Percentiles rank a stretch among this genome's conserved stretches.
These are phyloP conservation scores for Micractinium conductrix DNA, from an alignment of 139 green algal species.

Conservation along the genomic window DNA sequence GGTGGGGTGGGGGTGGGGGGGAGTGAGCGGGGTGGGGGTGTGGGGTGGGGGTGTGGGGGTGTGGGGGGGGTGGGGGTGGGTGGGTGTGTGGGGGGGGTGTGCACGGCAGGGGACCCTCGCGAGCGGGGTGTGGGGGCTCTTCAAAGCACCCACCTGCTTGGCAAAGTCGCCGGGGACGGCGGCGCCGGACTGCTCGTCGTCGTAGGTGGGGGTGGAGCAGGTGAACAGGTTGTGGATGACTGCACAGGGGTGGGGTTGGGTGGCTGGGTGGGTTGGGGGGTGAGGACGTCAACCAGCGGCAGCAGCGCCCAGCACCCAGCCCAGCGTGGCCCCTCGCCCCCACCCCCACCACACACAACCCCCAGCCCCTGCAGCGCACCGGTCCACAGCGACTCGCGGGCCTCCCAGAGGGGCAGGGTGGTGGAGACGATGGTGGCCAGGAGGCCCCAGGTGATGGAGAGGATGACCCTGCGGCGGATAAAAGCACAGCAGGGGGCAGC, in stretches of 20 bases:
- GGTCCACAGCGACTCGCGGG: slow-evolving; percentile 36
- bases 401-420: slow-evolving; percentile 59
- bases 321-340: too few relatives aligned
- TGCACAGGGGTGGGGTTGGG: too few relatives aligned
- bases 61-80: too few relatives aligned
- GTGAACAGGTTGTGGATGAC: slow-evolving; percentile 39
- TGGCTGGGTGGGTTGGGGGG: not conserved
- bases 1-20: not conserved
- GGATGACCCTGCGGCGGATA: slow-evolving; percentile 81
- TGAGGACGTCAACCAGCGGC: not conserved
- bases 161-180: slow-evolving; percentile 28
- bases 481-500: too few relatives aligned
- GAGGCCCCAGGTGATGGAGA: slow-evolving; percentile 68
- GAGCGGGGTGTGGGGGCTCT: too few relatives aligned
- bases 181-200: not conserved
- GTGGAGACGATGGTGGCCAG: slow-evolving; percentile 53
- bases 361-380: not conserved
- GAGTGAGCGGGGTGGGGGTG: not conserved
- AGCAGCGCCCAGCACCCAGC: not conserved
- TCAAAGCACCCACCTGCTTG: slow-evolving; percentile 8
- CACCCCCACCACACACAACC: not conserved
- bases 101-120: too few relatives aligned
- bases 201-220: slow-evolving; percentile 12
- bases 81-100: too few relatives aligned
- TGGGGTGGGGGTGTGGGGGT: too few relatives aligned